Conservation (phyloP, 176 grass and related monocot species). For the Eleusine indica region DNA sequence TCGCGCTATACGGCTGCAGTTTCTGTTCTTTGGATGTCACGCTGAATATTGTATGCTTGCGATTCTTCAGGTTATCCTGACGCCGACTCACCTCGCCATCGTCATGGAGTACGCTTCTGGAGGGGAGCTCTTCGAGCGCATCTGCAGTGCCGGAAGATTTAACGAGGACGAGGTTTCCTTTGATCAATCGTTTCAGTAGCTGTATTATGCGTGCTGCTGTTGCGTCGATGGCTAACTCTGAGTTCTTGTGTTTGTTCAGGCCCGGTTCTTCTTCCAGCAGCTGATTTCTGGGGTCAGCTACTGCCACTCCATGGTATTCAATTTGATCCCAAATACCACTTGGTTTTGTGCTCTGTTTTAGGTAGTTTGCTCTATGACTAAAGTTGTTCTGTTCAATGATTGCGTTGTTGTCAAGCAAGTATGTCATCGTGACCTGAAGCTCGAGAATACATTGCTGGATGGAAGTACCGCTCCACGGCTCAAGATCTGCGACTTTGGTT, state of each 20-base stretch:
- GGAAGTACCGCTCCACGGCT: conserved; percentile 48
- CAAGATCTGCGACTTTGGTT: conserved; percentile 67
- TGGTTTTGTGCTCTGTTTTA: neutral
- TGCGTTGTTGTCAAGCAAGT: conserved; percentile 65
- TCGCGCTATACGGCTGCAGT: neutral
- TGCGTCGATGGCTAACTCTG: neutral
- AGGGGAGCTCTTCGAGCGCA: conserved; percentile 92
- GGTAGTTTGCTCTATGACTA: neutral
- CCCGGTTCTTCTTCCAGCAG: conserved; percentile 88
- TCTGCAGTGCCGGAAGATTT: conserved; percentile 86
- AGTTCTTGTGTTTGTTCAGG: conserved; percentile 36
- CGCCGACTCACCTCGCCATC: conserved; percentile 98
- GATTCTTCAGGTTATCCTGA: conserved; percentile 80
- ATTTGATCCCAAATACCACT: neutral
- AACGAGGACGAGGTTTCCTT: conserved; percentile 84
- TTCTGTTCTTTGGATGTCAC: no score
- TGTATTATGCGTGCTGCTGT: neutral
- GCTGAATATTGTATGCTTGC: no score
- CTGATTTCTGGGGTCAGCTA: conserved; percentile 87
- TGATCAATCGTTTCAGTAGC: neutral
- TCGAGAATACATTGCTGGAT: conserved; percentile 61
- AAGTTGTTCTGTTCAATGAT: neutral
- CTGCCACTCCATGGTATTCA: conserved; percentile 76
- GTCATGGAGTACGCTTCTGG: conserved; percentile 99
- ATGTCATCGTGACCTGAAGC: conserved; percentile 74